These are phyloP conservation scores for Hypocreales sp. DNA, from an alignment of 2,329 filamentous ascomycete genomes.

Conservation along the genomic window DNA sequence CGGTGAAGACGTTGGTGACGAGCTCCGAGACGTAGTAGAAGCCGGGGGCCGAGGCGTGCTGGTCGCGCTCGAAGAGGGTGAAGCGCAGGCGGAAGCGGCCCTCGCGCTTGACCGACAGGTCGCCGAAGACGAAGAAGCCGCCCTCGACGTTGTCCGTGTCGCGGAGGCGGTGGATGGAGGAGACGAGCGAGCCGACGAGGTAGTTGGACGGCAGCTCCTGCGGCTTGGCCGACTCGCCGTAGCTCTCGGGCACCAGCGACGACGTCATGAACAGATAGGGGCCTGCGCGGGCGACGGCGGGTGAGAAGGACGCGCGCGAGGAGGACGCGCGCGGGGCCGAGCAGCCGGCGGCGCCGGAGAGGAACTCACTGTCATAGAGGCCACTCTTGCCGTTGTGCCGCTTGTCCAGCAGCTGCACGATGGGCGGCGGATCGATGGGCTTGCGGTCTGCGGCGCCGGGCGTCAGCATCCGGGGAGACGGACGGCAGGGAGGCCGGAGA, in stretches of 20 bases:
- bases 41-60: constrained; percentile 8
- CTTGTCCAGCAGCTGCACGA: constrained; percentile 47
- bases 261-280: constrained; percentile 34
- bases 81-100: constrained; percentile 64
- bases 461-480: constrained; percentile 1
- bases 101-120: constrained; percentile 63
- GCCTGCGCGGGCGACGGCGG: constrained; percentile 12
- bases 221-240: constrained; percentile 18
- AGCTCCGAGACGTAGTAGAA: constrained; percentile 11
- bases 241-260: constrained; percentile 23
- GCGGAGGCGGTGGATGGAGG: constrained; percentile 69
- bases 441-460: constrained; percentile 48
- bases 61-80: constrained; percentile 42
- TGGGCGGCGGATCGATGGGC: constrained; percentile 75
- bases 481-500: no score
- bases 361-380: constrained; percentile 10
- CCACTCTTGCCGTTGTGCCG: constrained; percentile 7
- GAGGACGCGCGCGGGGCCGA: no score
- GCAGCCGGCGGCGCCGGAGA: no score
- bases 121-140: constrained; percentile 82
- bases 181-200: constrained; percentile 58
- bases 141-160: constrained; percentile 64
- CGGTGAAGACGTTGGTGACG: constrained; percentile 49
- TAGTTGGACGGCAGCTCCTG: constrained; percentile 25
- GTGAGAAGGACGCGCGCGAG: not conserved